Evolutionary conservation across 1,284 basidiomycete genomes (phyloP), one percentile per base, ranked within the genome.

Genomic region (Bondarzewia mesenterica): DNA sequence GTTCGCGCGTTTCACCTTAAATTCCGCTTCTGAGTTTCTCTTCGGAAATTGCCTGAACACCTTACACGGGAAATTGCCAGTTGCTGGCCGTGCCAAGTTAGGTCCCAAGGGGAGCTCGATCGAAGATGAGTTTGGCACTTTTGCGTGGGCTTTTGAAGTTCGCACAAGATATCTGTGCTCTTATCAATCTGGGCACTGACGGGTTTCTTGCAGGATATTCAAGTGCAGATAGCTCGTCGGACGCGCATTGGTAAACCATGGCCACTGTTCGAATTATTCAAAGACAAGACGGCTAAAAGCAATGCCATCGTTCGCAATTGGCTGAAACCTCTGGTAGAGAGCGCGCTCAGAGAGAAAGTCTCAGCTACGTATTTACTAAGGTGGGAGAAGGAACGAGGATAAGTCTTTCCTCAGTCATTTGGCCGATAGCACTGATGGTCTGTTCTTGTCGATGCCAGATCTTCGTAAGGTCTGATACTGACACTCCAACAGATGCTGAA

Each of bases 361-460:
- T 66, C 10, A n/a, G 29, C 26, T 75, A 71, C 51, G 15, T 12
- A 55, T n/a, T n/a, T n/a, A n/a, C 51, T 21, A 58, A 52, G 40
- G 63, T 59, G 47, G 62, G 67, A 67, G 68, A 47, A 79, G 78
- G 6, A 46, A 43, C 12, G 60, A 61, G 15, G 57, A 56, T 8
- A 78, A 77, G 60, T 83, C 74, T 2, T 78, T 88, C 52, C 58
- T 86, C 38, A 73, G 82, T 52, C 79, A 85, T 60, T 63, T 88
- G 6, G 75, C 77, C 2, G 75, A 80, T 48, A 75, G 74, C 52
- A 82, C 81, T 0, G 70, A 81, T 26, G 80, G 82, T 80, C n/a
- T 10, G 54, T 42, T 64, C 61, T n/a, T 25, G 37, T 54, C 36
- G 15, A n/a, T 35, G 15, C 35, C 39, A n/a, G n/a, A n/a, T n/a